phyloP scores from a whole-genome alignment of 164 flowering plant species.

The Brasenia schreberi region DNA sequence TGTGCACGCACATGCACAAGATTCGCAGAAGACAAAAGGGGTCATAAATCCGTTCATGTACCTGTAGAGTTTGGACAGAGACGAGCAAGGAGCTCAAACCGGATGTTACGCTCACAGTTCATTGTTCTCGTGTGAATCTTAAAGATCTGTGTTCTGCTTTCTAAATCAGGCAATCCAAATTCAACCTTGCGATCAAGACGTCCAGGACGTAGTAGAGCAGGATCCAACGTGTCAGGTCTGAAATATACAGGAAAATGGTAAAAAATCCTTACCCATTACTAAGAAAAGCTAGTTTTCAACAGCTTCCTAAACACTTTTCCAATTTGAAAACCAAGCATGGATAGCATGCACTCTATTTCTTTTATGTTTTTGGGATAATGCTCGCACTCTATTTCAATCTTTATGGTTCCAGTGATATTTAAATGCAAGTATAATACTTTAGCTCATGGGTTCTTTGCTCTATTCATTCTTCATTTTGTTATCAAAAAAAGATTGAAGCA shows the following conservation, averaged over 20 bases:
- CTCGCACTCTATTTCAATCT: background rate
- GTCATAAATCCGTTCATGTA: slow-evolving; percentile 11
- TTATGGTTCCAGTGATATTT: background rate
- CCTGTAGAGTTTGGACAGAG: slow-evolving; percentile 99
- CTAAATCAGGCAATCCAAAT: slow-evolving; percentile 93
- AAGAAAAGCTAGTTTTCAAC: background rate
- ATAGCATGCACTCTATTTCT: too few species aligned
- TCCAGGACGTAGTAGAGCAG: slow-evolving; percentile 92
- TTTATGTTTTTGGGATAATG: too few species aligned
- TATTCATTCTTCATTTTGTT: too few species aligned
- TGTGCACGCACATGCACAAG: background rate
- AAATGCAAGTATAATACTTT: too few species aligned
- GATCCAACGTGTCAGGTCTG: slow-evolving; percentile 95
- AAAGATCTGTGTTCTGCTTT: slow-evolving; percentile 90
- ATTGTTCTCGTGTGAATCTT: slow-evolving; percentile 93
- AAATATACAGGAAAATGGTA: background rate
- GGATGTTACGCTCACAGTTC: slow-evolving; percentile 95
- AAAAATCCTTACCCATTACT: background rate
- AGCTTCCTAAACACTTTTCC: background rate
- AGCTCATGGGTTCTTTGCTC: too few species aligned
- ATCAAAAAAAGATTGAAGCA: too few species aligned
- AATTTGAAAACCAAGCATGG: background rate
- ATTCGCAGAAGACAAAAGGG: background rate
- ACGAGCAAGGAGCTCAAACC: slow-evolving; percentile 93
- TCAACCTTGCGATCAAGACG: slow-evolving; percentile 92